phyloP scores from a whole-genome alignment of 768 basidiomycete genomes.

The Solioccasus polychromus region DNA sequence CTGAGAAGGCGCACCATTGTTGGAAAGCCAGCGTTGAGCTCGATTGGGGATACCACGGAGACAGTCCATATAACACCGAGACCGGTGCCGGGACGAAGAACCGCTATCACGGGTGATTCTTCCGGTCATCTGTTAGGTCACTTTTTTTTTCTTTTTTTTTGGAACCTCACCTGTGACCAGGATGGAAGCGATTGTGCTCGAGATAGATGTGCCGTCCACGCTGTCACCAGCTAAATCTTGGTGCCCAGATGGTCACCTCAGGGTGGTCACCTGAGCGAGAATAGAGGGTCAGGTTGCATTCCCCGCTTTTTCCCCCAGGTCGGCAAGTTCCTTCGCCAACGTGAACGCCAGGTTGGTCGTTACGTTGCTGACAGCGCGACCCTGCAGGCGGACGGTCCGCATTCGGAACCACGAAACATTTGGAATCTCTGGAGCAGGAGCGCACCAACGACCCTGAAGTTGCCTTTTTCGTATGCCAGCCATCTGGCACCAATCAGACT shows the following conservation, averaged over 20 bases:
- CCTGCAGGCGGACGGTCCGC: slow-evolving; percentile 10
- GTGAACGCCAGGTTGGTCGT: slow-evolving; percentile 8
- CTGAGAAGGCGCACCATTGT: background rate
- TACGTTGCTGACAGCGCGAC: slow-evolving; percentile 14
- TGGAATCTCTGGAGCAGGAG: background rate
- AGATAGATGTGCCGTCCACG: slow-evolving; percentile 13
- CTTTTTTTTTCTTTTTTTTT: too few relatives aligned
- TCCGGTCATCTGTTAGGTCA: background rate
- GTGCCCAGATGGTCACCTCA: slow-evolving; percentile 4
- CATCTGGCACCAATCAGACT: slow-evolving; percentile 5
- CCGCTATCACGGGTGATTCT: slow-evolving; percentile 6
- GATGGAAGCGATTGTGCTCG: slow-evolving; percentile 8
- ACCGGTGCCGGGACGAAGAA: slow-evolving; percentile 20
- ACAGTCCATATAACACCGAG: slow-evolving; percentile 9
- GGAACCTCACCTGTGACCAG: too few relatives aligned
- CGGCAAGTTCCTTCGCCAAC: background rate
- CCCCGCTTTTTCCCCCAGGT: slow-evolving; percentile 2
- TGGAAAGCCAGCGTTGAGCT: background rate
- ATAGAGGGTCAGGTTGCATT: too few relatives aligned
- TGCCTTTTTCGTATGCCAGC: slow-evolving; percentile 15
- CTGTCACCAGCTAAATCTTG: slow-evolving; percentile 9
- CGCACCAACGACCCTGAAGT: background rate
- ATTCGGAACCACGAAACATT: slow-evolving; percentile 4
- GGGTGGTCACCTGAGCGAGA: slow-evolving; percentile 3
- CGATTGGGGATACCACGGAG: slow-evolving; percentile 7